A percentile compares a stretch with the other conserved stretches of the same genome.
Evolutionary conservation across 2,329 filamentous ascomycete genomes (phyloP).

Genomic region (Penicillium expansum): DNA sequence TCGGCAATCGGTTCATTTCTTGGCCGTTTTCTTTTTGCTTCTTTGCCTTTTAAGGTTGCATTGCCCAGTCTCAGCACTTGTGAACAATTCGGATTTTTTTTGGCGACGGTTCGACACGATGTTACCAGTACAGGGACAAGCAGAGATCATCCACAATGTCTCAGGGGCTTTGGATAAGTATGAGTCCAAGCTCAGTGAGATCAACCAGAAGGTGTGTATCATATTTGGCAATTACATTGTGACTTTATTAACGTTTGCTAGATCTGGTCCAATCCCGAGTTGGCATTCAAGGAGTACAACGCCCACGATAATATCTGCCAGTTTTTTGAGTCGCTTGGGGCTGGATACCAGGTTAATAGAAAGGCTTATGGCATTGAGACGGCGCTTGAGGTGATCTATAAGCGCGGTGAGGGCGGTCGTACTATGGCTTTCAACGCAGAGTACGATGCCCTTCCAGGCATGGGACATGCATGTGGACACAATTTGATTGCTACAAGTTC

Average conservation of each 20-base stretch:
- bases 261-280: conserved; percentile 20
- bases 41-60: background rate
- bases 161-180: conserved; percentile 13
- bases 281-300: conserved; percentile 17
- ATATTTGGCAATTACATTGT: no score
- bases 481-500: conserved; percentile 29
- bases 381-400: conserved; percentile 12
- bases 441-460: conserved; percentile 35
- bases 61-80: background rate
- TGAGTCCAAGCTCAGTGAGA: conserved; percentile 19
- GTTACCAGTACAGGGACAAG: conserved; percentile 4
- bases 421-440: conserved; percentile 28
- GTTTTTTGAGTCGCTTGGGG: conserved; percentile 13
- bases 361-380: conserved; percentile 14
- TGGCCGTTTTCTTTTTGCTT: background rate
- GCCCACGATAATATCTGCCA: conserved; percentile 18
- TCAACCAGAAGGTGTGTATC: conserved; percentile 20
- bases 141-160: conserved; percentile 11
- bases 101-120: background rate
- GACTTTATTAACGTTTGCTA: background rate
- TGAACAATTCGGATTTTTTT: background rate
- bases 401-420: conserved; percentile 31
- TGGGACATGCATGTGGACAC: conserved; percentile 33
- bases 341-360: conserved; percentile 12
- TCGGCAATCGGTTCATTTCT: conserved; percentile 9